These are phyloP conservation scores for Irpex rosettiformis DNA, from an alignment of 1,284 basidiomycete genomes.

Conservation along the genomic window DNA sequence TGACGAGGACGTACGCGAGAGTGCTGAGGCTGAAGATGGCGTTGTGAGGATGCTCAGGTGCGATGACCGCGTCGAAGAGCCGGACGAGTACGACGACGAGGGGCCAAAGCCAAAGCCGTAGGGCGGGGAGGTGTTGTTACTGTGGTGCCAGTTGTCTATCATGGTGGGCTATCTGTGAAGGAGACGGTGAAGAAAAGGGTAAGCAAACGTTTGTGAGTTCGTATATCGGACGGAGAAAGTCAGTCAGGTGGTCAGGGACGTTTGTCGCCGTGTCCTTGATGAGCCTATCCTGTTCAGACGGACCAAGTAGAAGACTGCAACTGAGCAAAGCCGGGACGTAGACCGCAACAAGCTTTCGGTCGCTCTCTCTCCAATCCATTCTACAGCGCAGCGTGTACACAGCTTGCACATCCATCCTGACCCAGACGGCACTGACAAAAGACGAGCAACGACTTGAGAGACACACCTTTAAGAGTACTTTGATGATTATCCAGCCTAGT, in stretches of 20 bases:
- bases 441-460: neutral
- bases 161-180: constrained; percentile 13
- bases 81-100: constrained; percentile 20
- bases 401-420: neutral
- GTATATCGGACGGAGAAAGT: neutral
- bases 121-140: constrained; percentile 13
- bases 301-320: neutral
- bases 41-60: constrained; percentile 27
- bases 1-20: constrained; percentile 23
- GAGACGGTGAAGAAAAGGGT: neutral
- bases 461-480: no score
- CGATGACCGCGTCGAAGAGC: constrained; percentile 25
- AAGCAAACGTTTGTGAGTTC: constrained; percentile 8
- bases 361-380: neutral
- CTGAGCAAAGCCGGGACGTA: neutral
- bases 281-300: neutral
- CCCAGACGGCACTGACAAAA: neutral
- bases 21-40: constrained; percentile 22
- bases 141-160: constrained; percentile 25
- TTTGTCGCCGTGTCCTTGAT: constrained; percentile 1
- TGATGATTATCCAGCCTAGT: no score
- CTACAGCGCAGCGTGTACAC: neutral
- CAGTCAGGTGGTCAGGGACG: constrained; percentile 2
- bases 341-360: neutral
- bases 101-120: constrained; percentile 18